phyloP scores from a whole-genome alignment of 306 rosid species.

The Casuarina equisetifolia region DNA sequence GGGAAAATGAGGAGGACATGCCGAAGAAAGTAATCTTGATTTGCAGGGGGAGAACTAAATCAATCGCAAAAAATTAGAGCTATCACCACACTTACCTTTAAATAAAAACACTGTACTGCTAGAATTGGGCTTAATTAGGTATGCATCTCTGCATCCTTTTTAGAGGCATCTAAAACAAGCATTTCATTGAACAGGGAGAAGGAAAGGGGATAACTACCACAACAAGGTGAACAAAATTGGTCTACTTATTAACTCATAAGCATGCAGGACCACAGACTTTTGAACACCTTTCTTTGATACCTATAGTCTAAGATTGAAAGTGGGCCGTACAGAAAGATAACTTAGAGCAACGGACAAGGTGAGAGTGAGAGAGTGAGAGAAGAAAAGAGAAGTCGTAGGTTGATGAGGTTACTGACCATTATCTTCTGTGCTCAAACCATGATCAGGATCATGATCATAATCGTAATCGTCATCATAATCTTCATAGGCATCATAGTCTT shows the following conservation, averaged over 20 bases:
- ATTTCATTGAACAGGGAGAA: neutral
- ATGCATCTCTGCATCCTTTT: neutral
- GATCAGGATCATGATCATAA: constrained; percentile 32
- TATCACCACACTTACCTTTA: neutral
- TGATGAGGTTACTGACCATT: constrained; percentile 42
- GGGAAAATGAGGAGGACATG: neutral
- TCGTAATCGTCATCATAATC: constrained; percentile 32
- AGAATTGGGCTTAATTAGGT: neutral
- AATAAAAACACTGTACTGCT: neutral
- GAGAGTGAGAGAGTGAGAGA: neutral
- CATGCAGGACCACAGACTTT: neutral
- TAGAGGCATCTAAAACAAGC: neutral
- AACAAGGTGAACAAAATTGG: neutral
- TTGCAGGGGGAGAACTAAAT: neutral
- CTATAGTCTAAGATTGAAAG: neutral
- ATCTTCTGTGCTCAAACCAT: constrained; percentile 45
- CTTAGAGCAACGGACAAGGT: neutral
- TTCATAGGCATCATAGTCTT: constrained; percentile 51
- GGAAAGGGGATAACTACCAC: neutral
- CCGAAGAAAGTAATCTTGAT: too few species aligned
- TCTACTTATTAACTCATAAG: neutral
- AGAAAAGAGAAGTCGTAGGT: neutral
- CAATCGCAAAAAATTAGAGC: neutral
- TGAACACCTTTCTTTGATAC: too few species aligned
- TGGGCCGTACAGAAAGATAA: neutral